phyloP scores from a whole-genome alignment of 2,329 filamentous ascomycete species.

The Aspergillus flavus region DNA sequence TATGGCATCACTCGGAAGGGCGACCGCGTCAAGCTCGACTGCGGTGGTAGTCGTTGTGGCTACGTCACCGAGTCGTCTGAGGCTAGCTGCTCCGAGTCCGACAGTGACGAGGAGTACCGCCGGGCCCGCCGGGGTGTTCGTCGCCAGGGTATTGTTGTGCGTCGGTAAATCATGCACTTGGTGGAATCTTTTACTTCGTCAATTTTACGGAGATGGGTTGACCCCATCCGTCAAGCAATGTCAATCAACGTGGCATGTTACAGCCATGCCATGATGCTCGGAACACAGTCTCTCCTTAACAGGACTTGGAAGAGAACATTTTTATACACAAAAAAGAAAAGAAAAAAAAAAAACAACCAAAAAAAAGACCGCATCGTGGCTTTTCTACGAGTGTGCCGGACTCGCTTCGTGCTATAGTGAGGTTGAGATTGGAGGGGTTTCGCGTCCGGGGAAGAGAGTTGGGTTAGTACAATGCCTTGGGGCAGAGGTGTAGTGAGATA shows the following conservation, averaged over 20 bases:
- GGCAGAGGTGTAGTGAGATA: background rate
- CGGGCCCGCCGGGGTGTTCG: conserved; percentile 37
- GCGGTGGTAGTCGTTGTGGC: conserved; percentile 84
- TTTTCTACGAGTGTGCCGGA: conserved; percentile 19
- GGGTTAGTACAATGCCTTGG: background rate
- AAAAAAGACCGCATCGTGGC: conserved; percentile 17
- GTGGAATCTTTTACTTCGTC: background rate
- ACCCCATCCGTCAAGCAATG: background rate
- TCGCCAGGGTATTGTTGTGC: conserved; percentile 43
- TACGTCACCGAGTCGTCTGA: conserved; percentile 67
- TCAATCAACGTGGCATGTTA: conserved; percentile 5
- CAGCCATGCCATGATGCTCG: conserved; percentile 11
- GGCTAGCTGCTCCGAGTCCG: conserved; percentile 67
- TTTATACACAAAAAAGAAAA: conserved; percentile 1
- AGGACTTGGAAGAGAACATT: conserved; percentile 2
- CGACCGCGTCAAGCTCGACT: conserved; percentile 94
- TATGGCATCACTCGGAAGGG: conserved; percentile 94
- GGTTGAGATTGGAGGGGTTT: background rate
- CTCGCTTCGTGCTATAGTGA: conserved; percentile 15
- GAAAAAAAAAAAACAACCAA: conserved; percentile 9
- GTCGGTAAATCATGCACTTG: conserved; percentile 32
- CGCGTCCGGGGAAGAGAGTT: background rate
- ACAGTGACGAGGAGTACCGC: conserved; percentile 43
- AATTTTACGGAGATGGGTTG: background rate
- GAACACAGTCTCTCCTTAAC: conserved; percentile 22